Conservation (phyloP, 2,329 filamentous ascomycete species). For the Seiridium unicorne region DNA sequence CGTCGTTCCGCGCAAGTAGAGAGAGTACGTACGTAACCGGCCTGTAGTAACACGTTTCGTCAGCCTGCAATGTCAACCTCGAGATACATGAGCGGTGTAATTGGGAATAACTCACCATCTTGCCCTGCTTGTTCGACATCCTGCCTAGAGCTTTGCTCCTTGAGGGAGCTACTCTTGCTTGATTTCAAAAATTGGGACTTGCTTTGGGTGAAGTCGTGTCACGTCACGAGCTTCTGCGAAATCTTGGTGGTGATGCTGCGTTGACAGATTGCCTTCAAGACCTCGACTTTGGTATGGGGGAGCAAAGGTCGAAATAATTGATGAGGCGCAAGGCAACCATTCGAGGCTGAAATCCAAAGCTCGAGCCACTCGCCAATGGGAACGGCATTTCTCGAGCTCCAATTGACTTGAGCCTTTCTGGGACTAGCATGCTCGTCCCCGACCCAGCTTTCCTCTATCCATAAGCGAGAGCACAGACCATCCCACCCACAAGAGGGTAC, state of each 20-base stretch:
- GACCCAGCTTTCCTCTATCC: conserved; percentile 15
- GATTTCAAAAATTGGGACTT: conserved; percentile 42
- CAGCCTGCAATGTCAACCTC: conserved; percentile 57
- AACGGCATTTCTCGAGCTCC: not conserved
- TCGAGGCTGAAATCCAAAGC: conserved; percentile 17
- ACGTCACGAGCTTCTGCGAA: conserved; percentile 30
- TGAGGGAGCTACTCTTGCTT: conserved; percentile 31
- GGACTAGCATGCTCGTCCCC: conserved; percentile 16
- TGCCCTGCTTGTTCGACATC: conserved; percentile 93
- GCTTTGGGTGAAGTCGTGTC: conserved; percentile 30
- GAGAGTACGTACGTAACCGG: conserved; percentile 64
- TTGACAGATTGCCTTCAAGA: conserved; percentile 35
- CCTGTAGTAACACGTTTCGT: conserved; percentile 55
- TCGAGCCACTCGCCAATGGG: conserved; percentile 12
- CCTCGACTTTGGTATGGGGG: conserved; percentile 38
- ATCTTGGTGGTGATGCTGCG: conserved; percentile 31
- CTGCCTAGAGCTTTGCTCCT: conserved; percentile 42
- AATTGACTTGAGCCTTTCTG: not conserved
- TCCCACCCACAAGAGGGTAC: conserved; percentile 2
- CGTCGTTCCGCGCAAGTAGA: conserved; percentile 10
- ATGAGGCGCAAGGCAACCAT: conserved; percentile 6
- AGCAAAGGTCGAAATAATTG: conserved; percentile 7
- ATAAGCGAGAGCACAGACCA: not conserved
- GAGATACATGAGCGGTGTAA: conserved; percentile 38
- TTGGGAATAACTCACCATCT: conserved; percentile 78